Base-by-base conservation (phyloP, 371 early-diverging fungal species). In the Mucor ambiguus region DNA sequence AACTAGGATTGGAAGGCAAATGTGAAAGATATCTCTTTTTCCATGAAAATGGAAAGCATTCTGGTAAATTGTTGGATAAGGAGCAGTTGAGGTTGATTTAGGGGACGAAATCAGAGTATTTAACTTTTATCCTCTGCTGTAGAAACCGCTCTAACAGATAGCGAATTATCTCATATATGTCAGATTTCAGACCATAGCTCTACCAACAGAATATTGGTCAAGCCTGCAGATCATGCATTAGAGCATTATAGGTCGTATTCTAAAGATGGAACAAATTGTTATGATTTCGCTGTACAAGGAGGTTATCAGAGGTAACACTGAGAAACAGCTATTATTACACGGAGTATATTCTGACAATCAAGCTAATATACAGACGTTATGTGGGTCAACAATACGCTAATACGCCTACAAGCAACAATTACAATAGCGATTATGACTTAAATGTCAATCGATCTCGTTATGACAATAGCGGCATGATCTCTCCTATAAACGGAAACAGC, bases 1-100 rank as follows among this genome's bases (percentile, higher is more conserved):
- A 80, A 46, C 43, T 80, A 57, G 74, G 80, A 12, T 35, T 82
- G 10, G 73, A 75, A 46, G 78, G 67, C 29, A 67, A 58, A 48
- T 65, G 60, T 63, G 71, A 73, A 20, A 59, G 63, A 61, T 80
- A 75, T 56, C 60, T 70, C 10, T 83, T 77, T 54, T 83, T 69
- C 41, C 83, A 80, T 71, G 80, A 80, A 56, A 80, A 80, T 57
- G 83, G 80, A 28, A 67, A 73, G 38, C 69, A 75, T 33, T 69
- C 78, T 52, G 78, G 82, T 71, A 73, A 74, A 20, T 24, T n/a
- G 29, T 16, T 58, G n/a, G 20, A n/a, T 24, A 33, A 46, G 57
- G 54, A 28, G 33, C 33, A 33, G n/a, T 18, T 35, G 12, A 12
- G 56, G 28, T 28, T 28, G n/a, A 1, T 35, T 28, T 28, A 52